These are phyloP conservation scores for Galium porrigens DNA, from an alignment of 305 asterid species.

Conservation along the genomic window DNA sequence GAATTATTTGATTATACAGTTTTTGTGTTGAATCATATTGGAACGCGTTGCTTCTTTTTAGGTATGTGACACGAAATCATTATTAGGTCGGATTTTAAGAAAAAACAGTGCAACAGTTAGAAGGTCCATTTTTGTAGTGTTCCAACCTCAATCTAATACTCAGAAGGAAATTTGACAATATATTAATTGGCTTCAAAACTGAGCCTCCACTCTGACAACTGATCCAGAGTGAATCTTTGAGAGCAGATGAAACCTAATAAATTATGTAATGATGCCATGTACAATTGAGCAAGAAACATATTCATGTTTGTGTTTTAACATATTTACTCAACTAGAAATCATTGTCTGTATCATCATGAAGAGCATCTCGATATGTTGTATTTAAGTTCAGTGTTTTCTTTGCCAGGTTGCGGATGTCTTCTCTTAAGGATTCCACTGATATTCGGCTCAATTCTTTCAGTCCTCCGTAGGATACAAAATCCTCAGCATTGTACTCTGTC, in stretches of 20 bases:
- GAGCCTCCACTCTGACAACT: background rate
- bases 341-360: slow-evolving; percentile 12
- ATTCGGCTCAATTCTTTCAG: slow-evolving; percentile 47
- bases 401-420: slow-evolving; percentile 81
- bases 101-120: background rate
- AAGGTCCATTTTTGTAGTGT: background rate
- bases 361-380: slow-evolving; percentile 35
- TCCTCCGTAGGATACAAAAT: slow-evolving; percentile 49
- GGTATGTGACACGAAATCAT: background rate
- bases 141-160: background rate
- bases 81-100: background rate
- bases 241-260: background rate
- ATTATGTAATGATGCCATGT: background rate
- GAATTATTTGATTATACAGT: background rate
- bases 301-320: background rate
- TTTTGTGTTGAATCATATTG: background rate
- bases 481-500: slow-evolving; percentile 61
- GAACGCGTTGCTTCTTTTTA: background rate
- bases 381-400: slow-evolving; percentile 48
- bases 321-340: slow-evolving; percentile 6
- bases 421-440: slow-evolving; percentile 55
- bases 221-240: background rate
- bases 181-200: background rate
- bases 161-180: background rate
- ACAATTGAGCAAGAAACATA: background rate